Conservation (phyloP, 2,329 filamentous ascomycete genomes). For the Nemania diffusa region DNA sequence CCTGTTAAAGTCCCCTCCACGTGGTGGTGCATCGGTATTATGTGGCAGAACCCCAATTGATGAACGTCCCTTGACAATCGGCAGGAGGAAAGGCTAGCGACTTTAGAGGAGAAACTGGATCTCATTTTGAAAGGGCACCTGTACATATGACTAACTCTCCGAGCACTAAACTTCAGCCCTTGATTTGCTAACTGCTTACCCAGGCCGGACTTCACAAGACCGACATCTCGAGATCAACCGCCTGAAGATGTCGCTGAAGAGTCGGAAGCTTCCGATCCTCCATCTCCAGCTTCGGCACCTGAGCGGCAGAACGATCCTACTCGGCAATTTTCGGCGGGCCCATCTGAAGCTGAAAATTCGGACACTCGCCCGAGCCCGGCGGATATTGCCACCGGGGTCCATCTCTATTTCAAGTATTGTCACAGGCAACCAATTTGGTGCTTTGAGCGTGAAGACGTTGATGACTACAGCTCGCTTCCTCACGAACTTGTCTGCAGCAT, state of each 20-base stretch:
- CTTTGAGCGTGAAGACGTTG: slow-evolving; percentile 37
- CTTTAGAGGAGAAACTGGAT: slow-evolving; percentile 37
- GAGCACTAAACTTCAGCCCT: neutral
- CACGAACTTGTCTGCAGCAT: slow-evolving; percentile 37
- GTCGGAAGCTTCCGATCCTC: slow-evolving; percentile 26
- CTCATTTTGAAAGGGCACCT: slow-evolving; percentile 35
- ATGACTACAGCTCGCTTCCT: slow-evolving; percentile 31
- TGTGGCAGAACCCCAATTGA: slow-evolving; percentile 22
- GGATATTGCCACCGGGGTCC: slow-evolving; percentile 33
- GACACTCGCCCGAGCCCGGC: slow-evolving; percentile 32
- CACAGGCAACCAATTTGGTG: slow-evolving; percentile 39
- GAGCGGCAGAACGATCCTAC: slow-evolving; percentile 21
- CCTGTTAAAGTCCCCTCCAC: slow-evolving; percentile 27
- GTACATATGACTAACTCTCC: slow-evolving; percentile 16
- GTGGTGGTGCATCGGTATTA: slow-evolving; percentile 38
- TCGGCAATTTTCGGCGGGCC: slow-evolving; percentile 14
- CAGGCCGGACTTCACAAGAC: slow-evolving; percentile 31
- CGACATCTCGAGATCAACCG: slow-evolving; percentile 16
- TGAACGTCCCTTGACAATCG: slow-evolving; percentile 32
- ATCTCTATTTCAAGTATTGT: slow-evolving; percentile 37
- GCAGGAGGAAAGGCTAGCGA: slow-evolving; percentile 37
- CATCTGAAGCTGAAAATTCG: slow-evolving; percentile 31
- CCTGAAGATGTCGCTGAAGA: slow-evolving; percentile 20
- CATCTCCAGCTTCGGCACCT: slow-evolving; percentile 5
- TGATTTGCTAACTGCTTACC: slow-evolving; percentile 25